phyloP scores from a whole-genome alignment of 768 basidiomycete species.

The Rhizopogon salebrosus region DNA sequence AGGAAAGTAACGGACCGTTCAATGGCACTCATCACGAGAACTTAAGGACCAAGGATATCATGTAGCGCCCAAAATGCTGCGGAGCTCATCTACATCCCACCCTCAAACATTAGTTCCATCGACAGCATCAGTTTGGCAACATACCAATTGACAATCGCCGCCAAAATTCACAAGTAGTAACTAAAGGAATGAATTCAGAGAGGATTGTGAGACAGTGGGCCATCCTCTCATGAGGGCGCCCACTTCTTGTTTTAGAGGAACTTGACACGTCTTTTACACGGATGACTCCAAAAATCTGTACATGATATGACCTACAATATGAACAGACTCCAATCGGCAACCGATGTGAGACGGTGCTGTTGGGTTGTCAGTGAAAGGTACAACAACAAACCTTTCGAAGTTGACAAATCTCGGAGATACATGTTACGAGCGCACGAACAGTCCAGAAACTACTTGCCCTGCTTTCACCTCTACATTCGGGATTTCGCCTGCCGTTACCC shows the following conservation, averaged over 20 bases:
- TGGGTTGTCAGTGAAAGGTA: constrained; percentile 20
- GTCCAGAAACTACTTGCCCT: constrained; percentile 20
- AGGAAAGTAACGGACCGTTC: neutral
- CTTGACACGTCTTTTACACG: neutral
- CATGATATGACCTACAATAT: neutral
- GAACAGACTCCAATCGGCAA: constrained; percentile 11
- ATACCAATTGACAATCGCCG: no score
- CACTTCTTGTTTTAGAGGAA: neutral
- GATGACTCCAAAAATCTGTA: neutral
- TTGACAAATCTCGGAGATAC: constrained; percentile 16
- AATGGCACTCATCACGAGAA: neutral
- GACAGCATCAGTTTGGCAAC: no score
- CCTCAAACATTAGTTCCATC: no score
- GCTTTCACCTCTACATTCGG: constrained; percentile 18
- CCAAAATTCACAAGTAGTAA: no score
- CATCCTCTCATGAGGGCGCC: neutral
- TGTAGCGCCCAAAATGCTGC: no score
- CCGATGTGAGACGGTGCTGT: constrained; percentile 17
- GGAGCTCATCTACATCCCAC: no score
- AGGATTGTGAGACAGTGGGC: neutral
- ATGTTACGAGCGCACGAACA: constrained; percentile 17
- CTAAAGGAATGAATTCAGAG: no score
- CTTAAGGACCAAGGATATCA: no score
- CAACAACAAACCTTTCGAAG: constrained; percentile 23
- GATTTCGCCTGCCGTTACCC: constrained; percentile 5